Percentiles rank a stretch among this genome's conserved stretches.
Evolutionary conservation across 169 alveolate species (phyloP).

Genomic region (Eimeria praecox): DNA sequence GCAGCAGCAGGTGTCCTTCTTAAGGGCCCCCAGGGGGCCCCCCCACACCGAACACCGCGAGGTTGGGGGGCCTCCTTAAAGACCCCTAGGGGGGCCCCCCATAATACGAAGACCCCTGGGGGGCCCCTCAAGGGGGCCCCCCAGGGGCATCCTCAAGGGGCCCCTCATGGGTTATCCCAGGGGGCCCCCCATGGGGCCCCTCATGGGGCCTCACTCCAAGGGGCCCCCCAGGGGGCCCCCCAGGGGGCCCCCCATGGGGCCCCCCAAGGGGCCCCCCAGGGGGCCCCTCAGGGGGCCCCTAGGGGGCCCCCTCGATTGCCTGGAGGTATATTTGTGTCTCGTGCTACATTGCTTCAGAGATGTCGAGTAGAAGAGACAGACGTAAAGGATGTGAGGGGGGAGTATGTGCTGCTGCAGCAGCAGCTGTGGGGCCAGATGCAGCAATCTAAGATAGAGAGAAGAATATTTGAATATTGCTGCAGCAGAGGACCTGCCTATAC

Average conservation of each 20-base stretch:
- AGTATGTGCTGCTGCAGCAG: constrained; percentile 18
- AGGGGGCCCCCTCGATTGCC: background rate
- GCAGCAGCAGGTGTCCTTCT: too few species aligned
- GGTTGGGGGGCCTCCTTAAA: background rate
- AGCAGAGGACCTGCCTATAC: constrained; percentile 43
- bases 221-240: too few species aligned
- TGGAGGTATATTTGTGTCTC: constrained; percentile 42
- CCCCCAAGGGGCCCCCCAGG: too few species aligned
- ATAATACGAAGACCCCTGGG: background rate
- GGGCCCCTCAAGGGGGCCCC: background rate
- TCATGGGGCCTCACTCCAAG: background rate
- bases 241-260: too few species aligned
- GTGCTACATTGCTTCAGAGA: constrained; percentile 55
- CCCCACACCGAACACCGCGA: background rate
- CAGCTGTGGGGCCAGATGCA: constrained; percentile 65
- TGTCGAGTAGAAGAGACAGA: constrained; percentile 11
- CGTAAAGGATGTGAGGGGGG: background rate
- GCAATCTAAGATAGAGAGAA: constrained; percentile 9
- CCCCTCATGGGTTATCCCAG: background rate
- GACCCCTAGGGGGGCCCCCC: constrained; percentile 10
- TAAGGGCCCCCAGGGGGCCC: background rate
- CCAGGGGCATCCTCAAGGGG: background rate
- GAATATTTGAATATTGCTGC: constrained; percentile 56
- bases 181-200: background rate
- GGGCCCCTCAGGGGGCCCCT: background rate